Evolutionary conservation across 805 yeast species (phyloP).

Genomic region (Candida patagonica): DNA sequence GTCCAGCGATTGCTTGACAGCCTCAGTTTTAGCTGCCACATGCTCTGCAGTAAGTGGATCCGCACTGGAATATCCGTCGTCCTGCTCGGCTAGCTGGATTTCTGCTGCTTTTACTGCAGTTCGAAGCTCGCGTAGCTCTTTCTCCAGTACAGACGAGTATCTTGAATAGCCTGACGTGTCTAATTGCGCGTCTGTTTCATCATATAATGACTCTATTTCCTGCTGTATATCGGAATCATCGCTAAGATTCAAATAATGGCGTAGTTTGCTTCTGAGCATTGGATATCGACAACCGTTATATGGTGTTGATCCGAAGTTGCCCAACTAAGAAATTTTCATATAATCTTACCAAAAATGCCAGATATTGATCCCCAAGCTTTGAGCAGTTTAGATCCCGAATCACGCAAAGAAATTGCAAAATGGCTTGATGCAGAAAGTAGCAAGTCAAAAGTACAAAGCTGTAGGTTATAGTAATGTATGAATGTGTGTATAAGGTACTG

Average conservation of each 20-base stretch:
- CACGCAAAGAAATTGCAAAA: constrained; percentile 63
- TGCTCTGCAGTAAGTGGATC: neutral
- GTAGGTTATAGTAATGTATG: constrained; percentile 12
- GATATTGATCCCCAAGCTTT: constrained; percentile 34
- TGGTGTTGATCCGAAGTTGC: neutral
- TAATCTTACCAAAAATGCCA: constrained; percentile 14
- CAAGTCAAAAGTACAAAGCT: constrained; percentile 76
- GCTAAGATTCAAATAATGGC: neutral
- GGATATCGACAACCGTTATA: neutral
- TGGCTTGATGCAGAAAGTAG: constrained; percentile 79
- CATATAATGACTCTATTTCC: neutral
- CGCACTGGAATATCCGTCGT: neutral
- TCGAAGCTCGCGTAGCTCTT: neutral
- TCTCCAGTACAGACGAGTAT: neutral
- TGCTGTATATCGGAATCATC: neutral
- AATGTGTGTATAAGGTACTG: neutral
- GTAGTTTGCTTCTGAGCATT: constrained; percentile 1
- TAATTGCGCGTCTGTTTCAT: neutral
- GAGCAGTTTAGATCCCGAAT: constrained; percentile 49
- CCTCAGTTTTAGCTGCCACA: neutral
- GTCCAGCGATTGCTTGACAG: neutral
- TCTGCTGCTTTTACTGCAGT: neutral
- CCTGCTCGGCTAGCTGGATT: neutral
- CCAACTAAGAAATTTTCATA: neutral
- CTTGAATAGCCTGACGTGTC: neutral